phyloP scores from a whole-genome alignment of 306 rosid species.

The Trifolium pratense region DNA sequence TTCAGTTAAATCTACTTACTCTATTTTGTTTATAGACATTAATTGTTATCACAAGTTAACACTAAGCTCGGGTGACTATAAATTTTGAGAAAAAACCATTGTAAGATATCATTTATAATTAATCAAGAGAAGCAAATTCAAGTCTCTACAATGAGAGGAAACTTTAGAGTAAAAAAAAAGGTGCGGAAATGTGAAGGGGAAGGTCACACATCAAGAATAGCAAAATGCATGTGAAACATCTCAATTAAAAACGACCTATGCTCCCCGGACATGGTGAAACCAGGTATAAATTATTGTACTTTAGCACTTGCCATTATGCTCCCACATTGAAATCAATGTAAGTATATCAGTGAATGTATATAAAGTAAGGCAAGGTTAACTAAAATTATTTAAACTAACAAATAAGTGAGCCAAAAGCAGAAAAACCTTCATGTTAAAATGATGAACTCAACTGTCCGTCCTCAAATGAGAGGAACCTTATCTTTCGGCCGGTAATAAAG shows the following conservation, averaged over 20 bases:
- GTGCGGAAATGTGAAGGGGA: background rate
- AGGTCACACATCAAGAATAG: background rate
- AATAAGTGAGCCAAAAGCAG: constrained; percentile 29
- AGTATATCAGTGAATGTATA: constrained; percentile 23
- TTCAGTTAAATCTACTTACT: background rate
- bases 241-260: background rate
- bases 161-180: background rate
- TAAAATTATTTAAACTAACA: constrained; percentile 21
- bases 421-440: constrained; percentile 43
- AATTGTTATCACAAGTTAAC: background rate
- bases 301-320: background rate
- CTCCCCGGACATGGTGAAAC: background rate
- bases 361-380: constrained; percentile 35
- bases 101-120: background rate
- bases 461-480: constrained; percentile 44
- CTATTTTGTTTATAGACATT: background rate
- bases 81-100: background rate
- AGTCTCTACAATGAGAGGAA: background rate
- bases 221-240: too few relatives aligned
- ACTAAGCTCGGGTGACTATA: background rate
- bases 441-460: constrained; percentile 51
- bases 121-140: background rate
- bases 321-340: constrained; percentile 14
- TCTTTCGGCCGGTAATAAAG: constrained; percentile 46
- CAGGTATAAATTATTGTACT: background rate